phyloP scores from a whole-genome alignment of 2,329 filamentous ascomycete species.

The Penicillium sp. region DNA sequence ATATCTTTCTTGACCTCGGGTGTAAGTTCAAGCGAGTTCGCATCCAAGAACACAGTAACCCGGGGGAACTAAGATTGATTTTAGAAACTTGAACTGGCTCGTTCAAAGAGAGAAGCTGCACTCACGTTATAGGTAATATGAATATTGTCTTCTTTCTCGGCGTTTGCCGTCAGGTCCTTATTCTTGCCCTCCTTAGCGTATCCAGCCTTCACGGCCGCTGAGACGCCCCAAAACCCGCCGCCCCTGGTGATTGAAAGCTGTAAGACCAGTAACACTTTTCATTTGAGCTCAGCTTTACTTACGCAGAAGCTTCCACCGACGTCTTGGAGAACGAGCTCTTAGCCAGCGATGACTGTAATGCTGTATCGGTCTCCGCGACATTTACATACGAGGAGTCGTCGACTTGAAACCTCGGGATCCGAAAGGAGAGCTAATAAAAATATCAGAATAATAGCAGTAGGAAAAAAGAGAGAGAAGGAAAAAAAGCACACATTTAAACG shows the following conservation, averaged over 20 bases:
- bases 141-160: constrained; percentile 8
- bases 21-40: constrained; percentile 12
- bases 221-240: constrained; percentile 11
- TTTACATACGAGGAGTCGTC: not conserved
- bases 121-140: constrained; percentile 18
- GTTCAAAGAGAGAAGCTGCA: not conserved
- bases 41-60: constrained; percentile 14
- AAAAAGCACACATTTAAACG: not conserved
- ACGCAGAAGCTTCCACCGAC: constrained; percentile 15
- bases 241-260: constrained; percentile 1
- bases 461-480: not conserved
- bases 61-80: constrained; percentile 13
- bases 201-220: constrained; percentile 11
- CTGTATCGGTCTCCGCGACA: not conserved
- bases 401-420: not conserved
- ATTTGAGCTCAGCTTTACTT: not conserved
- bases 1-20: constrained; percentile 7
- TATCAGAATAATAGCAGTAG: not conserved
- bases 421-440: not conserved
- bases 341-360: constrained; percentile 4
- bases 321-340: constrained; percentile 17
- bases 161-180: not conserved
- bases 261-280: not conserved
- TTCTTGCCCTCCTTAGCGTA: constrained; percentile 10
- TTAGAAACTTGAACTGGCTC: not conserved